Conservation (phyloP, 2,329 filamentous ascomycete species). For the Mariannaea elegans region DNA sequence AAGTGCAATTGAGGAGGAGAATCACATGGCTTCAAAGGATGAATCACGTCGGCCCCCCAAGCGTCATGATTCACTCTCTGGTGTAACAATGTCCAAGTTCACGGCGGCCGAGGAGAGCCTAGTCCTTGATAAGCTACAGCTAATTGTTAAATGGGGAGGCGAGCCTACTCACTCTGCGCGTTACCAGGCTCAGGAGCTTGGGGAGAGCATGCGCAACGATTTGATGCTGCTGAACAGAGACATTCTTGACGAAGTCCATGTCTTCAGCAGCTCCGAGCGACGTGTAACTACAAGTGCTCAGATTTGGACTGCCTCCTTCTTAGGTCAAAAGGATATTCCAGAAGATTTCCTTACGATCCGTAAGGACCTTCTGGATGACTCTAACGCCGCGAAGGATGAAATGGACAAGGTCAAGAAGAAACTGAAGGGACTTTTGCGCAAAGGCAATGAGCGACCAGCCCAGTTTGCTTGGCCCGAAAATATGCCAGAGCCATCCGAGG, state of each 20-base stretch:
- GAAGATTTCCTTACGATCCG: slow-evolving; percentile 89
- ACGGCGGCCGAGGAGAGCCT: slow-evolving; percentile 93
- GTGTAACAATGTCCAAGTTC: slow-evolving; percentile 91
- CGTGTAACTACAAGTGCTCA: slow-evolving; percentile 95
- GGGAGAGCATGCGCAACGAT: slow-evolving; percentile 95
- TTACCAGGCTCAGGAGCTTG: slow-evolving; percentile 95
- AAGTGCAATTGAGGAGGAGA: slow-evolving; percentile 31
- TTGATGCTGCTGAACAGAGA: slow-evolving; percentile 91
- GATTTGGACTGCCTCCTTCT: slow-evolving; percentile 91
- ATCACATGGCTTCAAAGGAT: slow-evolving; percentile 36
- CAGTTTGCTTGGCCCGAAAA: slow-evolving; percentile 99
- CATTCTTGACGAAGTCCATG: slow-evolving; percentile 88
- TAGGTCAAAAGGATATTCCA: slow-evolving; percentile 85
- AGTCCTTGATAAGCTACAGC: slow-evolving; percentile 92
- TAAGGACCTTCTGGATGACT: slow-evolving; percentile 95
- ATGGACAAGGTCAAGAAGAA: slow-evolving; percentile 99
- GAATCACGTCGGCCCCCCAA: slow-evolving; percentile 53
- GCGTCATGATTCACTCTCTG: slow-evolving; percentile 85
- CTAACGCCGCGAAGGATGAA: slow-evolving; percentile 97
- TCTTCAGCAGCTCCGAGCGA: slow-evolving; percentile 95
- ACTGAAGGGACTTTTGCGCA: slow-evolving; percentile 88
- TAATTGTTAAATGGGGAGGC: slow-evolving; percentile 99
- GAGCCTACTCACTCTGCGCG: slow-evolving; percentile 97
- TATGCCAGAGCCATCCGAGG: slow-evolving; percentile 92
- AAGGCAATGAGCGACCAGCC: slow-evolving; percentile 91